Base-by-base conservation (phyloP, 148 eudicot species). In the Camellia lanceoleosa region DNA sequence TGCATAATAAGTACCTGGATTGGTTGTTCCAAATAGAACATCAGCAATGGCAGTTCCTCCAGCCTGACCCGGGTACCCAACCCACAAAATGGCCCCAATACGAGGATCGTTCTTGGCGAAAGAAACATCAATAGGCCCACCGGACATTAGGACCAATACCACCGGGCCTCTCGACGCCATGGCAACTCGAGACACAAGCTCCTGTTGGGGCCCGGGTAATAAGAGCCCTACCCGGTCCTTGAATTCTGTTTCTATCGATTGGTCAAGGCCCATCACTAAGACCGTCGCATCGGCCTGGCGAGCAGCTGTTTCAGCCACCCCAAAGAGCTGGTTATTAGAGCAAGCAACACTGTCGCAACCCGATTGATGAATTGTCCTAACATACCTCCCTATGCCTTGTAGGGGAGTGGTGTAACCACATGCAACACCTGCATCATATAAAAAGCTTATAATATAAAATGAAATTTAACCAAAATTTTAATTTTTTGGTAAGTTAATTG, bases 261-360 rank as follows among this genome's bases (percentile, higher is more conserved):
- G 97, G 79, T 89, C 94, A 55, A 94, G 81, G 47, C 98, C 98
- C 91, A 92, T 87, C 4, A 91, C 93, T 4, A 94, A 49, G 10
- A 94, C 87, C 0, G 97, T 92, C 0, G 98, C 97, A 65, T 94
- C 98, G 0, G 98, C 93, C 7, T 88, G 90, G 6, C 84, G 71
- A 10, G 98, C 93, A 0, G 93, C 92, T 2, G 61, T 77, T 75
- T 91, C 88, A 4, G 98, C 98, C 11, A 81, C 52, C 52, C 89
- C 94, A 66, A 94, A 88, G 19, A 77, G 80, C n/a, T 77, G 77
- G 67, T 84, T 92, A 15, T 63, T 78, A 2, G 14, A 20, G 79
- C 98, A 94, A 55, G 85, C 86, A 41, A 94, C 94, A 7, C 82
- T 77, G 8, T 18, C 9, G 56, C 98, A 94, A 7, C 98, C 98